Conservation (phyloP, 2,329 filamentous ascomycete species). For the Juglanconis sp. region DNA sequence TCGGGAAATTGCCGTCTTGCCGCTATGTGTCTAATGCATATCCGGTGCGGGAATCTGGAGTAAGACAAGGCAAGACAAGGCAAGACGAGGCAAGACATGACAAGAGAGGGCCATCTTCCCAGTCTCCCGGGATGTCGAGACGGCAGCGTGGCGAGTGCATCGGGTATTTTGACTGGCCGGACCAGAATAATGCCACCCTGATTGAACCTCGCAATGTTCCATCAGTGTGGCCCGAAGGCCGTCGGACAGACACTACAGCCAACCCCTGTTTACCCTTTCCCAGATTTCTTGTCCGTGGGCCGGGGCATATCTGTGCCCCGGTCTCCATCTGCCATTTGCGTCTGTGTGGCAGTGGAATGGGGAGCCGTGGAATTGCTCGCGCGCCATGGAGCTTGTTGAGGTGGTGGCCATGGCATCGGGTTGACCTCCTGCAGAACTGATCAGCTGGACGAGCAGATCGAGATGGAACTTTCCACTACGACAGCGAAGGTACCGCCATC, state of each 20-base stretch:
- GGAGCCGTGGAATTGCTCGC: background rate
- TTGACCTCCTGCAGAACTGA: background rate
- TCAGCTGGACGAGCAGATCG: background rate
- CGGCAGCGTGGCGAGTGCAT: constrained; percentile 11
- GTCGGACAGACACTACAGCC: constrained; percentile 6
- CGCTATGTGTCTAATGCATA: too few relatives aligned
- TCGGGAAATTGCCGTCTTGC: too few relatives aligned
- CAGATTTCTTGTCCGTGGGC: background rate
- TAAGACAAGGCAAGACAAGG: background rate
- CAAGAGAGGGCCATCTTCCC: background rate
- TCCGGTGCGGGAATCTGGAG: too few relatives aligned
- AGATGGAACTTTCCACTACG: background rate
- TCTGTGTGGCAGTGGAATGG: background rate
- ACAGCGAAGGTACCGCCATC: background rate
- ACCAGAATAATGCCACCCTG: constrained; percentile 14
- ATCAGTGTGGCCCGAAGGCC: constrained; percentile 15
- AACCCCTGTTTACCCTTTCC: background rate
- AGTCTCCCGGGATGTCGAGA: constrained; percentile 7
- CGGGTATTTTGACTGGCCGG: constrained; percentile 9
- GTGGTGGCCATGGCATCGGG: background rate
- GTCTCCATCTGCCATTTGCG: background rate
- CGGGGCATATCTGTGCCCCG: background rate
- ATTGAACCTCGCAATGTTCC: constrained; percentile 11
- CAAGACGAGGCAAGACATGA: background rate
- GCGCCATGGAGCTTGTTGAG: background rate